These are phyloP conservation scores for Rhodosorus marinus DNA, from an alignment of 23 red algal genomes.

Conservation along the genomic window DNA sequence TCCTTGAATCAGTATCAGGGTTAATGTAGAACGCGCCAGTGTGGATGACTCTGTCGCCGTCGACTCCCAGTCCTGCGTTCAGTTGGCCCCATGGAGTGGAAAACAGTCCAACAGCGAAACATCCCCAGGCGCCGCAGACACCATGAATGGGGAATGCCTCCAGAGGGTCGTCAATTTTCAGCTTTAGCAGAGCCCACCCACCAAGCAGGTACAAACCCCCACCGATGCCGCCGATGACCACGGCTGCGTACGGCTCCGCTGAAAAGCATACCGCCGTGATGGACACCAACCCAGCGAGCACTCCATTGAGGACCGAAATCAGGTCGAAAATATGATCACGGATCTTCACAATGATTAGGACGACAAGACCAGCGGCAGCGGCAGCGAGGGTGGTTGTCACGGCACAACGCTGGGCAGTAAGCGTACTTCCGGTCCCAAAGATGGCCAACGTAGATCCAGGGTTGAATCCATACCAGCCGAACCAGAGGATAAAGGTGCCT, in stretches of 20 bases:
- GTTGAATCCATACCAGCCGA: conserved; percentile 73
- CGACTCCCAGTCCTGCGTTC: conserved; percentile 1
- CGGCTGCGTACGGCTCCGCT: conserved; percentile 11
- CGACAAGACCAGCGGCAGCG: conserved; percentile 5
- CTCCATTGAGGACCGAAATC: conserved; percentile 10
- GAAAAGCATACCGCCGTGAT: background rate
- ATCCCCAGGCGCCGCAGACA: conserved; percentile 32
- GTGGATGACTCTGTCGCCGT: conserved; percentile 13
- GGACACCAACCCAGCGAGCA: conserved; percentile 6
- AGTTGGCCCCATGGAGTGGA: conserved; percentile 8
- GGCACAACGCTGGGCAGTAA: conserved; percentile 1
- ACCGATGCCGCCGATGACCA: conserved; percentile 12
- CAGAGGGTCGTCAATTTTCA: conserved; percentile 43
- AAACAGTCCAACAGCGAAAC: conserved; percentile 48
- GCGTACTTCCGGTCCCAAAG: background rate
- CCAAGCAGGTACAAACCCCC: conserved; percentile 10
- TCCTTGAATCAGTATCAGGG: no score
- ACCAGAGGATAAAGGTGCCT: conserved; percentile 33
- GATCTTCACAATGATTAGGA: conserved; percentile 9
- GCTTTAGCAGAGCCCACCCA: background rate
- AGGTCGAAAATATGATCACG: conserved; percentile 10
- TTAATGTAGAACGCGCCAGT: no score
- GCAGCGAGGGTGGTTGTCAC: conserved; percentile 12
- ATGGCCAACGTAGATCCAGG: conserved; percentile 36
- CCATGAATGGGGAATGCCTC: conserved; percentile 34